Percentiles rank a stretch among this genome's conserved stretches.
These are phyloP conservation scores for Macrotyloma uniflorum DNA, from an alignment of 306 rosid species.

Conservation along the genomic window DNA sequence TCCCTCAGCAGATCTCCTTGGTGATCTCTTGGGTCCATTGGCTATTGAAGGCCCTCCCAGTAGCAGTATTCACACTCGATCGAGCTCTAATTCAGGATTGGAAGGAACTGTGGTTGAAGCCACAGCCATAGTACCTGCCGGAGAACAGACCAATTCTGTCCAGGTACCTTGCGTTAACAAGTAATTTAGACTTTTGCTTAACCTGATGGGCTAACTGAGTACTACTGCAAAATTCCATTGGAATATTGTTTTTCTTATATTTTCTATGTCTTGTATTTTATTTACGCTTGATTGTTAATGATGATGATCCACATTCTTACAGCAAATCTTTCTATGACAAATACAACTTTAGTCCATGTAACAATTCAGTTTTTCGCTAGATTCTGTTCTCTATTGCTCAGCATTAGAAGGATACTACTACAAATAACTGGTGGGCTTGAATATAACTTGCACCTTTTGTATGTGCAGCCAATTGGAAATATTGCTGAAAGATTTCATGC, in stretches of 20 bases:
- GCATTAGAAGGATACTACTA: slow-evolving; percentile 26
- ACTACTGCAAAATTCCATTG: background rate
- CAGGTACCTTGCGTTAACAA: slow-evolving; percentile 57
- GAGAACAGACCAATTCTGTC: slow-evolving; percentile 73
- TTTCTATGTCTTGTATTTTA: background rate
- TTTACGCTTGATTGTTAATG: slow-evolving; percentile 7
- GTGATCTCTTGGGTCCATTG: slow-evolving; percentile 90
- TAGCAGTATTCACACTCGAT: slow-evolving; percentile 49
- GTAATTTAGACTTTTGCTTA: slow-evolving; percentile 14
- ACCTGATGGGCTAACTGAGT: slow-evolving; percentile 22
- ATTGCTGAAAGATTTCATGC: slow-evolving; percentile 90
- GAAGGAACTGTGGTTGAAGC: slow-evolving; percentile 66
- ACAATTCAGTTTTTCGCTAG: background rate
- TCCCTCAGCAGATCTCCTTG: slow-evolving; percentile 69
- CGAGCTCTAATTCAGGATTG: slow-evolving; percentile 50
- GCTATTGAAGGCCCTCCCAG: slow-evolving; percentile 97
- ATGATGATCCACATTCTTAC: slow-evolving; percentile 19
- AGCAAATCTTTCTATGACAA: slow-evolving; percentile 9
- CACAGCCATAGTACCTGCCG: slow-evolving; percentile 90
- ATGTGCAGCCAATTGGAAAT: slow-evolving; percentile 94
- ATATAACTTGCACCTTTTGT: slow-evolving; percentile 32
- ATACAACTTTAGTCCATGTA: slow-evolving; percentile 12
- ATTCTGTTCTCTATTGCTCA: slow-evolving; percentile 32
- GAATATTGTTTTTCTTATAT: slow-evolving; percentile 2
- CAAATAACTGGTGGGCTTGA: slow-evolving; percentile 24